Conservation (phyloP, 139 green algal genomes). For the Zygnema circumcarinatum region DNA sequence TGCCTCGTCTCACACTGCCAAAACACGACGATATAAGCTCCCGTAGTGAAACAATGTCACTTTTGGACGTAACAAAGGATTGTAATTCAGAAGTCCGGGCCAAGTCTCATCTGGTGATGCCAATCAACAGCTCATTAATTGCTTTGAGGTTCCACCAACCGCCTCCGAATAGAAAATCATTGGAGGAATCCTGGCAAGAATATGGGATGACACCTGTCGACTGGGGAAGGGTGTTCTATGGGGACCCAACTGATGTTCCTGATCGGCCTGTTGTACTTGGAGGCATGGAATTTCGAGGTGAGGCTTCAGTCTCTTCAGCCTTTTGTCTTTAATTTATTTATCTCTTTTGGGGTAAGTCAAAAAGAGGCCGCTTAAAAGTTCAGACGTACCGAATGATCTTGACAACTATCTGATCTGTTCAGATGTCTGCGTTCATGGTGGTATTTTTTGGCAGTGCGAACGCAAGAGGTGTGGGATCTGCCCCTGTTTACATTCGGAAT, state of each 20-base stretch:
- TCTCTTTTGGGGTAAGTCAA: neutral
- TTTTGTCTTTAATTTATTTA: neutral
- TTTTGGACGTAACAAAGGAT: too few relatives aligned
- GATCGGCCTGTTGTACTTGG: conserved; percentile 40
- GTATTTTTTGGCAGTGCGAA: too few relatives aligned
- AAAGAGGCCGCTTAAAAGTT: too few relatives aligned
- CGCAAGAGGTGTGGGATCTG: conserved; percentile 22
- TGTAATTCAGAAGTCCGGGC: too few relatives aligned
- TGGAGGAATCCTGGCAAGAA: conserved; percentile 27
- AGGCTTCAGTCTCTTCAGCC: neutral
- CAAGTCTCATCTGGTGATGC: too few relatives aligned
- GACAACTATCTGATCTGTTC: too few relatives aligned
- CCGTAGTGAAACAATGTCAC: too few relatives aligned
- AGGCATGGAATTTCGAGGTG: conserved; percentile 57
- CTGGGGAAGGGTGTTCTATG: conserved; percentile 47
- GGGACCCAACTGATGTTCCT: conserved; percentile 48
- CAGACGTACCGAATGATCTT: too few relatives aligned
- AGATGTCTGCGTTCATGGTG: too few relatives aligned
- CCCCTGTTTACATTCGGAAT: conserved; percentile 13
- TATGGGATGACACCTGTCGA: conserved; percentile 40
- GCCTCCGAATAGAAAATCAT: neutral
- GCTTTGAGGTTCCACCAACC: conserved; percentile 28
- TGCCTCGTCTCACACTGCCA: too few relatives aligned
- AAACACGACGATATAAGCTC: too few relatives aligned
- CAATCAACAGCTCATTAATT: too few relatives aligned